These are phyloP conservation scores for Sphaerulina musiva DNA, from an alignment of 2,329 filamentous ascomycete genomes.

Conservation along the genomic window DNA sequence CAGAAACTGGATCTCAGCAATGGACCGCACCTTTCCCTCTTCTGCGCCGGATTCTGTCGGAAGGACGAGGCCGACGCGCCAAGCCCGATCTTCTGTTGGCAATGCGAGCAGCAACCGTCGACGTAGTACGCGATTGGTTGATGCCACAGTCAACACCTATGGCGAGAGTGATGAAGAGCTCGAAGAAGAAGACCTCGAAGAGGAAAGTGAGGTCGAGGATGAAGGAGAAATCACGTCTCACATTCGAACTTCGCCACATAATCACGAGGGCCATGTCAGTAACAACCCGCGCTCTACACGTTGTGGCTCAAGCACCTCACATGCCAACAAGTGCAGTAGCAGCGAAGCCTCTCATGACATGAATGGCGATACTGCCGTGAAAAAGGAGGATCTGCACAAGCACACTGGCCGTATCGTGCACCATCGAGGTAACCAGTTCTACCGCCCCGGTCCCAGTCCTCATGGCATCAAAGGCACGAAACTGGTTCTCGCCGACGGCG, in stretches of 20 bases:
- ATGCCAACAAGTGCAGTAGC: constrained; percentile 14
- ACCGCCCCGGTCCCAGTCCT: constrained; percentile 27
- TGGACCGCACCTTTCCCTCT: constrained; percentile 16
- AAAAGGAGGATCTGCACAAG: constrained; percentile 20
- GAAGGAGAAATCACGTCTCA: background rate
- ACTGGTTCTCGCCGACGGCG: constrained; percentile 13
- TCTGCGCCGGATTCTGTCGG: background rate
- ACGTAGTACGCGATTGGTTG: constrained; percentile 19
- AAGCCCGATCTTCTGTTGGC: constrained; percentile 14
- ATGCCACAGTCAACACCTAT: constrained; percentile 13
- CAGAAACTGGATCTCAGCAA: constrained; percentile 15
- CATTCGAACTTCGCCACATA: background rate
- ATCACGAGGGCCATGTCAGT: constrained; percentile 18
- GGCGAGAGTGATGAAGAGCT: constrained; percentile 15
- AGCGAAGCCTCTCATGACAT: constrained; percentile 13
- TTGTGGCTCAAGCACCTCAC: constrained; percentile 15
- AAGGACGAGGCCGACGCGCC: constrained; percentile 9
- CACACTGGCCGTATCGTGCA: constrained; percentile 25
- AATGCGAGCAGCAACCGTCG: constrained; percentile 17
- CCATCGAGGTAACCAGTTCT: constrained; percentile 31
- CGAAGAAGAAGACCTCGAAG: constrained; percentile 12
- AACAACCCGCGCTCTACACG: constrained; percentile 6
- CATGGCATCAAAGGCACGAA: constrained; percentile 20
- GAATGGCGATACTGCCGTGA: constrained; percentile 14
- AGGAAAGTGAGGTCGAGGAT: constrained; percentile 6